These are phyloP conservation scores for Trichoderma hamatum DNA, from an alignment of 2,329 filamentous ascomycete species.

Conservation along the genomic window DNA sequence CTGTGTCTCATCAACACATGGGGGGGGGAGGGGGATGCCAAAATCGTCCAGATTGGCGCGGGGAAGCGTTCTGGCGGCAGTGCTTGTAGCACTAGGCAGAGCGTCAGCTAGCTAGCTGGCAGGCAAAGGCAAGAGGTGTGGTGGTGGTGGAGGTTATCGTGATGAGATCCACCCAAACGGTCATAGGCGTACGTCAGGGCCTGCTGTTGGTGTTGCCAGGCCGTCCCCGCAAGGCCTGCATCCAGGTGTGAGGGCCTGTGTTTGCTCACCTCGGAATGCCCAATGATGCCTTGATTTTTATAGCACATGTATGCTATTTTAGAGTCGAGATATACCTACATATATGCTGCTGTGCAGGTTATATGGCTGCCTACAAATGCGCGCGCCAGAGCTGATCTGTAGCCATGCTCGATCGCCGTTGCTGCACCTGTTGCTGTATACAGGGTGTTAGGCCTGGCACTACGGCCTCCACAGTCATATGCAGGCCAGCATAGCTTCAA, in stretches of 20 bases:
- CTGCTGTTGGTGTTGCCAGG: slow-evolving; percentile 6
- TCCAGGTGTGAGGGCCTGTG: background rate
- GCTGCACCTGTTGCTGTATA: background rate
- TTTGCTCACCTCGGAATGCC: slow-evolving; percentile 4
- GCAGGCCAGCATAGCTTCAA: background rate
- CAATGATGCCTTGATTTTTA: background rate
- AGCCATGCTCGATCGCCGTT: background rate
- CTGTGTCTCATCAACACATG: slow-evolving; percentile 21
- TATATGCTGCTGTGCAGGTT: background rate
- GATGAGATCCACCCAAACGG: slow-evolving; percentile 27
- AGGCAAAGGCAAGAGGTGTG: background rate
- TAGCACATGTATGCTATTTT: background rate
- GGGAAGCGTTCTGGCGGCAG: slow-evolving; percentile 9
- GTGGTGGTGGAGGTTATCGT: slow-evolving; percentile 19
- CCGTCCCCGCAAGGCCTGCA: background rate
- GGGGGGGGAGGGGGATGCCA: background rate
- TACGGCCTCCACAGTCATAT: background rate
- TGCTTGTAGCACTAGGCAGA: background rate
- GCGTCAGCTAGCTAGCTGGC: slow-evolving; percentile 14
- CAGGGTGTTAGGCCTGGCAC: background rate
- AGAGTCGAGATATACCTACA: background rate
- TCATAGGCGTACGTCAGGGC: slow-evolving; percentile 1
- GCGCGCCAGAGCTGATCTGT: background rate
- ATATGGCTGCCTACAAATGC: background rate
- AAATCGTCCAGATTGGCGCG: slow-evolving; percentile 25